Conservation (phyloP, 345 rosid genomes). For the Anacardium occidentale region DNA sequence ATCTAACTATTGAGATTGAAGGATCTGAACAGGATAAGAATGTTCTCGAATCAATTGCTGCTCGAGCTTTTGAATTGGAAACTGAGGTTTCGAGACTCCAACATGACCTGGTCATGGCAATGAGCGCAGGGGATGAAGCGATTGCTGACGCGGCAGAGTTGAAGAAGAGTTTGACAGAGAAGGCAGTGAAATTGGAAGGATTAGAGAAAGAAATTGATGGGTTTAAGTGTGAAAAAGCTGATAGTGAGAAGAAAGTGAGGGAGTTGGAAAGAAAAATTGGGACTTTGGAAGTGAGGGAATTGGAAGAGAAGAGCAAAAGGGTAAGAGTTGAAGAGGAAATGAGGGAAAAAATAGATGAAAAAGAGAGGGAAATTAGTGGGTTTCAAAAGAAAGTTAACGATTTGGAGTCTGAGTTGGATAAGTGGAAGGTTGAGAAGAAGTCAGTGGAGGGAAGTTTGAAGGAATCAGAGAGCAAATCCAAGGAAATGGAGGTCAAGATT, state of each 20-base stretch:
- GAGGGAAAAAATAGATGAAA: conserved; percentile 51
- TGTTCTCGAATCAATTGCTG: conserved; percentile 43
- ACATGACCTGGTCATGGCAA: conserved; percentile 51
- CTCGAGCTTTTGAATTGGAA: conserved; percentile 64
- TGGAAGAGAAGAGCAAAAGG: conserved; percentile 63
- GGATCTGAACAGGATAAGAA: conserved; percentile 52
- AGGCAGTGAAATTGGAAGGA: conserved; percentile 36
- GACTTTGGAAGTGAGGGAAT: conserved; percentile 51
- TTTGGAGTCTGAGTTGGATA: conserved; percentile 46
- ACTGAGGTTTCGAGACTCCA: conserved; percentile 58
- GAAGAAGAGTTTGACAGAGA: conserved; percentile 44
- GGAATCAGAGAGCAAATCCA: conserved; percentile 33
- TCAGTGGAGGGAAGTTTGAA: conserved; percentile 30
- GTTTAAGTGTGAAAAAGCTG: conserved; percentile 55
- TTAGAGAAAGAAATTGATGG: conserved; percentile 50
- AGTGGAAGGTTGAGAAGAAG: conserved; percentile 38
- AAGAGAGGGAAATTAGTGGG: conserved; percentile 43
- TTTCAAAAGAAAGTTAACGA: conserved; percentile 40
- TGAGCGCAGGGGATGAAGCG: conserved; percentile 50
- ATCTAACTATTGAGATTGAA: conserved; percentile 51
- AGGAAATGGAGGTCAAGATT: conserved; percentile 36
- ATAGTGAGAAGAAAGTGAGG: conserved; percentile 53
- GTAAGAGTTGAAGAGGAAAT: conserved; percentile 56
- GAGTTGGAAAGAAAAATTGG: conserved; percentile 76
- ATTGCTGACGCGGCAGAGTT: conserved; percentile 39